Percentiles rank a stretch among this genome's conserved stretches.
These are phyloP conservation scores for Pistacia integerrima DNA, from an alignment of 345 rosid genomes.

Conservation along the genomic window DNA sequence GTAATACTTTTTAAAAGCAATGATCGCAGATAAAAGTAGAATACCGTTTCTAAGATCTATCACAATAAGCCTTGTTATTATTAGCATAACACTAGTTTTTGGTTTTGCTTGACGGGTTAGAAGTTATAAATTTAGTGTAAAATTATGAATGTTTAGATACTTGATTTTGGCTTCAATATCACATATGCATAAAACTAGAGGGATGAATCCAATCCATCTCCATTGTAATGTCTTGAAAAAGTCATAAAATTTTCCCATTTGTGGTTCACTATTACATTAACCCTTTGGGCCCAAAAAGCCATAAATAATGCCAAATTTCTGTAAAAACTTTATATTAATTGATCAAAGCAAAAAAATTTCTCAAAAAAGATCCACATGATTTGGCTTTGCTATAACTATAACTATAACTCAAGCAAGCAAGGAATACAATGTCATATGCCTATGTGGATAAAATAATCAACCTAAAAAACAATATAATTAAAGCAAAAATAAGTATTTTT, in stretches of 20 bases:
- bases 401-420: constrained; percentile 43
- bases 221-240: neutral
- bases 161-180: neutral
- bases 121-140: neutral
- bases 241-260: neutral
- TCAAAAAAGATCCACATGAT: constrained; percentile 13
- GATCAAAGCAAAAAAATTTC: neutral
- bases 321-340: neutral
- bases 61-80: no score
- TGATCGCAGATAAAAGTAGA: no score
- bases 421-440: constrained; percentile 33
- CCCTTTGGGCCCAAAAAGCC: neutral
- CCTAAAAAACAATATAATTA: neutral
- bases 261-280: neutral
- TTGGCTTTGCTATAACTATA: neutral
- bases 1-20: no score
- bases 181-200: neutral
- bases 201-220: neutral
- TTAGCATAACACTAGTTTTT: no score
- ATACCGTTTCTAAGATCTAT: no score
- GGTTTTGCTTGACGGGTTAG: neutral
- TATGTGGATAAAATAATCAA: neutral
- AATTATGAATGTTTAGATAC: neutral
- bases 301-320: neutral
- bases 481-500: neutral